These are phyloP conservation scores for Silene uniflora DNA, from an alignment of 148 eudicot species.

Conservation along the genomic window DNA sequence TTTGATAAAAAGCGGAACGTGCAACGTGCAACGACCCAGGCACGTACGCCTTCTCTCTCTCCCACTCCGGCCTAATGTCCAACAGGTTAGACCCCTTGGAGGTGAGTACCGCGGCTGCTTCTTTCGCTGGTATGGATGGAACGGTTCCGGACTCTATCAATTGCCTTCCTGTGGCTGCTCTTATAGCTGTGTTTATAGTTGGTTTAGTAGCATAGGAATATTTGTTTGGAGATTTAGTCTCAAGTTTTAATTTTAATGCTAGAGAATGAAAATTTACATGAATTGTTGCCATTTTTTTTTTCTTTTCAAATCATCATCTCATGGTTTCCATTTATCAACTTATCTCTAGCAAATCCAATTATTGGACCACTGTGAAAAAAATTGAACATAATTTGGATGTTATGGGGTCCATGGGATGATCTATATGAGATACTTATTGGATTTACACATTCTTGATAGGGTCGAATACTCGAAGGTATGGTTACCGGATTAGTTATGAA, in stretches of 20 bases:
- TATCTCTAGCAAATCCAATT: constrained; percentile 12
- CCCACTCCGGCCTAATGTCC: constrained; percentile 90
- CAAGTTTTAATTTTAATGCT: constrained; percentile 7
- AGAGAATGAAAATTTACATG: constrained; percentile 13
- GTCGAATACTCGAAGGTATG: too few relatives aligned
- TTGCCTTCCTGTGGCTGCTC: constrained; percentile 38
- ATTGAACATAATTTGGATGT: constrained; percentile 7
- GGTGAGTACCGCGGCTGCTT: constrained; percentile 47
- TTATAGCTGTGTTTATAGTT: constrained; percentile 34
- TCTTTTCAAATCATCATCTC: constrained; percentile 2
- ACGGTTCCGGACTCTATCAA: constrained; percentile 63
- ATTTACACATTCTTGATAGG: too few relatives aligned
- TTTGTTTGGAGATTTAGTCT: constrained; percentile 10
- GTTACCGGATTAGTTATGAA: too few relatives aligned
- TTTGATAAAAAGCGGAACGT: constrained; percentile 71
- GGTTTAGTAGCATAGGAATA: constrained; percentile 1
- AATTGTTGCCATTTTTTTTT: constrained; percentile 21
- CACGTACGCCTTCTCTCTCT: constrained; percentile 73
- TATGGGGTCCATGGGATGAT: constrained; percentile 4
- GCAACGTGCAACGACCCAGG: constrained; percentile 61
- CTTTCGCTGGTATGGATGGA: constrained; percentile 50
- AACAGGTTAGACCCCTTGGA: constrained; percentile 54
- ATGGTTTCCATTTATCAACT: background rate
- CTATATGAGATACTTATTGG: background rate
- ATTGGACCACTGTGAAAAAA: constrained; percentile 9